phyloP scores from a whole-genome alignment of 176 grass and related monocot species.

The Zizania latifolia region DNA sequence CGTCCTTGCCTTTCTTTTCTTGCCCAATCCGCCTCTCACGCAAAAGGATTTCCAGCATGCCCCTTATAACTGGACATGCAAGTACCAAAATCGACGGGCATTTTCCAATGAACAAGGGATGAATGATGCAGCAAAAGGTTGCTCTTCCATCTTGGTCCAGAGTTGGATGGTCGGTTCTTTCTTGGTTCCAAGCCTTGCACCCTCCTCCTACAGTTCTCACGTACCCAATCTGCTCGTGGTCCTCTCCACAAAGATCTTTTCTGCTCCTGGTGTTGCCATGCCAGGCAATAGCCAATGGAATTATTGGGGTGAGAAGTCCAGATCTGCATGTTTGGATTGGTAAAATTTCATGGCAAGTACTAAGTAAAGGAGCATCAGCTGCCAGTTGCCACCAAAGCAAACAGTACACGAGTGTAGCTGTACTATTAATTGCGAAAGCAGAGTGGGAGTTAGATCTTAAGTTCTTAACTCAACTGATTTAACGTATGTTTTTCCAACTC shows the following conservation, averaged over 20 bases:
- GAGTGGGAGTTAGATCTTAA: too few species aligned
- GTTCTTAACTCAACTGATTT: too few species aligned
- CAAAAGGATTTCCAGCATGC: background rate
- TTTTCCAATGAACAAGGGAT: background rate
- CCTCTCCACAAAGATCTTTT: conserved; percentile 5
- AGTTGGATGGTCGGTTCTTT: too few species aligned
- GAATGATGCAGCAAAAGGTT: background rate
- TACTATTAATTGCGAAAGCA: background rate
- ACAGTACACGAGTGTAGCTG: background rate
- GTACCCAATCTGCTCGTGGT: conserved; percentile 21
- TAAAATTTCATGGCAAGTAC: background rate
- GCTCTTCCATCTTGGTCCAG: background rate
- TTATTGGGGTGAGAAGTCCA: background rate
- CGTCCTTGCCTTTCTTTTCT: background rate
- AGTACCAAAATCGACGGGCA: background rate
- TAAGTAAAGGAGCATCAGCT: background rate
- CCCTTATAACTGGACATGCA: background rate
- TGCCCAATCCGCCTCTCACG: background rate
- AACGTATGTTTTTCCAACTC: too few species aligned
- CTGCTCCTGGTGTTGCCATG: background rate
- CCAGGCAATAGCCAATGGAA: background rate
- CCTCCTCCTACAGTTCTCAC: too few species aligned
- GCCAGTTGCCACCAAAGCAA: background rate
- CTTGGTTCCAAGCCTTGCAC: too few species aligned
- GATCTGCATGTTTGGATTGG: background rate